Percentiles rank a stretch among this genome's conserved stretches.
Conservation (phyloP, 148 eudicot genomes). For the Chenopodium quinoa region DNA sequence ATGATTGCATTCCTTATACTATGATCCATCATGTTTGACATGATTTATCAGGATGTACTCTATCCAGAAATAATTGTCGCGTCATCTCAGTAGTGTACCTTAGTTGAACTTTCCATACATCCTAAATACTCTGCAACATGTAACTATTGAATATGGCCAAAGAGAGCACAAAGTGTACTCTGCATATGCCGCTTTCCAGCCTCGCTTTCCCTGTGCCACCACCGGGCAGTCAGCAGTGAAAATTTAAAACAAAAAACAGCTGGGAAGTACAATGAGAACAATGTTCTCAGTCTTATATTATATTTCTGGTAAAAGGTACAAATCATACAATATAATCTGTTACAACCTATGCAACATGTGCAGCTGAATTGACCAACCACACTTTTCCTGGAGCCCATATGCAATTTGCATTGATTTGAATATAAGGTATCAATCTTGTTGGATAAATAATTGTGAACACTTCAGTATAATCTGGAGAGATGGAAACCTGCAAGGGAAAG, state of each 20-base stretch:
- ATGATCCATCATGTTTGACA: background rate
- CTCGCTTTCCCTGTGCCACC: no score
- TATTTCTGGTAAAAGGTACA: no score
- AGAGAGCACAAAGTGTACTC: background rate
- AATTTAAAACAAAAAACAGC: no score
- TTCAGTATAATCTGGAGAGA: background rate
- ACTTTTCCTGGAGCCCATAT: background rate
- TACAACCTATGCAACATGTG: background rate
- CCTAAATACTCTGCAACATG: no score
- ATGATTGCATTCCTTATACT: background rate
- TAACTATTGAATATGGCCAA: background rate
- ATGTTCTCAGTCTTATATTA: no score
- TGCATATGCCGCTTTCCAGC: no score
- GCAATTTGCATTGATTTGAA: slow-evolving; percentile 8
- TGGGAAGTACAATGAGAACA: no score
- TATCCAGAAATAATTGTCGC: background rate
- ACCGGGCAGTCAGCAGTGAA: no score
- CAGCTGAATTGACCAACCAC: background rate
- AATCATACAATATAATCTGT: background rate
- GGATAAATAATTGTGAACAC: slow-evolving; percentile 3
- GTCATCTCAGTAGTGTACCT: no score
- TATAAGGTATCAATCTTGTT: slow-evolving; percentile 4
- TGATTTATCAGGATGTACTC: background rate
- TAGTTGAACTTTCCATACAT: no score
- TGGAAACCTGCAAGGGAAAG: background rate